Evolutionary conservation across 352 stramenopile genomes (phyloP), one percentile per base, ranked within the genome.

Genomic region (Globisporangium rhizosaccharum): DNA sequence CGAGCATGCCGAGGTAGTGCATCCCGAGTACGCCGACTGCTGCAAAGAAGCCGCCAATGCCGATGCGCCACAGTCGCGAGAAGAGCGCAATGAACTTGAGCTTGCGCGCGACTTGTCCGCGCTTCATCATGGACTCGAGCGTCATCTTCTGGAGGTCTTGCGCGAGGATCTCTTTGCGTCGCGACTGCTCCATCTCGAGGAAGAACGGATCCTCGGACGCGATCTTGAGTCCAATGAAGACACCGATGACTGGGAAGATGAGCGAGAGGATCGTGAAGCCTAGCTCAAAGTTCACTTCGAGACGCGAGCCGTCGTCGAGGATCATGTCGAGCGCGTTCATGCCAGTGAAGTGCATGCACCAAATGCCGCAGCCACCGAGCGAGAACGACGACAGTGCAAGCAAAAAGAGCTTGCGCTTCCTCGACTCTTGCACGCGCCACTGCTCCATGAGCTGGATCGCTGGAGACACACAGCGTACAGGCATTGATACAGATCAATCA

Each of bases 1-100:
- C 80, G 63, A 85, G 68, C 80, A 90, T 90, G 12, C 77, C 80
- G n/a, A 88, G 51, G 65, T 86, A 90, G 56, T 88, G 80, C 80
- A 90, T 90, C 2, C 78, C 76, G 14, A 90, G 72, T 9, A 90
- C 77, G 8, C 80, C 80, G 3, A 87, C 50, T 1, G 75, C 77
- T 1, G 80, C 76, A 25, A 83, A 82, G 10, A 85, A 36, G 2
- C 73, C 74, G 10, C 75, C 77, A 7, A 75, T 53, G 9, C 71
- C 63, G 54, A 88, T 88, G 6, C 73, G 66, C 55, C 67, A 77
- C 10, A 85, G 70, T 2, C 74, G 70, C 2, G 73, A 87, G 54
- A 90, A 88, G 3, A 90, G 54, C 2, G 76, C 78, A n/a, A 83
- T 74, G 57, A 76, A 61, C 61, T 82, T 78, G 63, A 88, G 79